Evolutionary conservation across 352 stramenopile genomes (phyloP), one percentile per base, ranked within the genome.

Genomic region (Phytophthora megakarya): DNA sequence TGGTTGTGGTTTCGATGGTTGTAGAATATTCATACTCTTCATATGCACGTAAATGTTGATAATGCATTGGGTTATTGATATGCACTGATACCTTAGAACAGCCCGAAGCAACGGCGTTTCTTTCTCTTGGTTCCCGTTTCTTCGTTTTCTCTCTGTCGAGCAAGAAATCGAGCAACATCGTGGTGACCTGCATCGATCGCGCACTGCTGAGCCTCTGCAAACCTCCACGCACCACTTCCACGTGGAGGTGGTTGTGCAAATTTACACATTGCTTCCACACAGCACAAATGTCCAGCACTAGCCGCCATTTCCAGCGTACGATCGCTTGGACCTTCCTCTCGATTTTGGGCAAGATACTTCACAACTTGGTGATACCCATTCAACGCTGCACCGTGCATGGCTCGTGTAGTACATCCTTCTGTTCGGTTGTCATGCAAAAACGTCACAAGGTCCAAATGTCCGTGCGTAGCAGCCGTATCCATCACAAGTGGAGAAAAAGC

Each of bases 1-100:
- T 71, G 56, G 51, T 68, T 47, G 65, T 67, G 61, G 60, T 72
- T 66, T 23, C 49, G 30, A 54, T 70, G 59, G 58, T 40, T 67
- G 5, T 73, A 70, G 18, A 37, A n/a, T n/a, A n/a, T n/a, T n/a
- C n/a, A n/a, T n/a, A n/a, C n/a, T n/a, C n/a, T n/a, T n/a, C n/a
- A 37, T 46, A 26, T 22, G 6, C 3, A 54, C 13, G 37, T 40
- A 49, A 49, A 49, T 37, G 19, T 40, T 33, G 28, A 32, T 37
- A 35, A 22, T 55, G 50, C 21, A 61, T 40, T 33, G 30, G n/a
- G n/a, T 33, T 43, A 19, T 35, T 47, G 22, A 4, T 51, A 39
- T 35, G 30, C 30, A 35, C 30, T 5, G 30, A 35, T 8, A 10
- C 12, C 5, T 46, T 35, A 62, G 39, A 72, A 55, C 30, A 72